Percentiles rank a stretch among this genome's conserved stretches.
phyloP scores from a whole-genome alignment of 768 basidiomycete species.

The Lepiota venenata region DNA sequence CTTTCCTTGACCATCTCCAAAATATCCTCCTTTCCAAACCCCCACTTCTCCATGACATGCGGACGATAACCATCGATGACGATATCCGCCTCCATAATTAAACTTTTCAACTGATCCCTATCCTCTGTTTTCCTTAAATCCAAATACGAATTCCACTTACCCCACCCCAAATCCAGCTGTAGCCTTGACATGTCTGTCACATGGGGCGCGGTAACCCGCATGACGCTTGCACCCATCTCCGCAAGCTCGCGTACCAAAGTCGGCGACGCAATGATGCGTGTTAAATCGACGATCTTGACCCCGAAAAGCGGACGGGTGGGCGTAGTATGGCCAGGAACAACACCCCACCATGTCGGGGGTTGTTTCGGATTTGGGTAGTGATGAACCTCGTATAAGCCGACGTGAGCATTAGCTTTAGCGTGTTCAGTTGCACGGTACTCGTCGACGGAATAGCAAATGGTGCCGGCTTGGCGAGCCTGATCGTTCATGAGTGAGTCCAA shows the following conservation, averaged over 20 bases:
- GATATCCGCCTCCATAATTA: slow-evolving; percentile 24
- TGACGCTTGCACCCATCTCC: slow-evolving; percentile 25
- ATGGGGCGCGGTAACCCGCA: slow-evolving; percentile 24
- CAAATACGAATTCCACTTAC: slow-evolving; percentile 24
- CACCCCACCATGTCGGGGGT: slow-evolving; percentile 17
- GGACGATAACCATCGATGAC: slow-evolving; percentile 28
- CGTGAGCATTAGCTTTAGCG: slow-evolving; percentile 21
- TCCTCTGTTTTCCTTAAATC: slow-evolving; percentile 22
- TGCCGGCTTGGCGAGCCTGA: slow-evolving; percentile 22
- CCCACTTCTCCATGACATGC: slow-evolving; percentile 23
- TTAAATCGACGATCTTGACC: slow-evolving; percentile 25
- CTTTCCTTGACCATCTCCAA: slow-evolving; percentile 19
- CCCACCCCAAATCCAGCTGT: slow-evolving; percentile 22
- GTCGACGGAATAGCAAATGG: slow-evolving; percentile 18
- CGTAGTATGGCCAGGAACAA: slow-evolving; percentile 10
- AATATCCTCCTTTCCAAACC: slow-evolving; percentile 27
- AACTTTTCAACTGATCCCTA: slow-evolving; percentile 10
- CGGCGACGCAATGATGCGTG: slow-evolving; percentile 25
- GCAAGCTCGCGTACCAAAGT: slow-evolving; percentile 21
- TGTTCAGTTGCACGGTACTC: slow-evolving; percentile 20
- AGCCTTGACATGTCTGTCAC: slow-evolving; percentile 19
- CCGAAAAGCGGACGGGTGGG: slow-evolving; percentile 20
- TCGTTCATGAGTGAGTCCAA: slow-evolving; percentile 21
- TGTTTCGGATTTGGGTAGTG: slow-evolving; percentile 19
- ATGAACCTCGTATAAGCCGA: slow-evolving; percentile 22